Evolutionary conservation across 176 grass and related monocot genomes (phyloP), one percentile per base, ranked within the genome.

Genomic region (Phyllostachys edulis): DNA sequence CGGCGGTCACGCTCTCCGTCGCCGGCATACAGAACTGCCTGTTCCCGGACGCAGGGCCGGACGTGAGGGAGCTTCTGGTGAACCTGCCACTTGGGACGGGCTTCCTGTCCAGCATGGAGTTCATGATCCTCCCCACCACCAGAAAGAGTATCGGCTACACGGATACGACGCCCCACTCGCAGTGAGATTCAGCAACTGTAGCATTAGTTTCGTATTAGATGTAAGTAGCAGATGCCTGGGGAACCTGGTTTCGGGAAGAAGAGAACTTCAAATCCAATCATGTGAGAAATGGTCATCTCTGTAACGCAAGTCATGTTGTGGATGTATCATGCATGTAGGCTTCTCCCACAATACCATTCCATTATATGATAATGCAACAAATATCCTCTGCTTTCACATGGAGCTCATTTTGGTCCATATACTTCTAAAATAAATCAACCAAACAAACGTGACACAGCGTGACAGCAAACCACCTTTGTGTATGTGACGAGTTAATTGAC

Each of bases 71-170:
- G 80, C 68, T 91, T 34, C 88, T 96, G 10, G 63, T 91, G 52
- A 93, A 96, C 86, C 81, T 93, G 46, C 91, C 94, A 10, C 84
- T 93, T 0, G 89, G 86, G 16, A 55, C 63, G 0, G 89, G 86
- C 0, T 71, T 96, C 54, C 16, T 93, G 54, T 69, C 94, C 0
- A 85, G 83, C 84, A 42, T 96, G 23, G 88, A 93, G 46, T 96
- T 96, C 67, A 42, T 89, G 8, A 41, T 91, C 56, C 88, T 94
- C 57, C 92, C 90, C 5, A 92, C 90, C n/a, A 69, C 73, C 7
- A 74, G 92, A 38, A 88, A 87, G 49, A 83, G 91, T 26, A 85
- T 96, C 47, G 91, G 88, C 24, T 91, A 89, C 47, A 69, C 78
- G 0, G 84, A 85, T 20, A 87, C 71, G 24, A 39, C 68, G 13